Conservation (phyloP, 805 yeast species). For the Alloascoidea africana region DNA sequence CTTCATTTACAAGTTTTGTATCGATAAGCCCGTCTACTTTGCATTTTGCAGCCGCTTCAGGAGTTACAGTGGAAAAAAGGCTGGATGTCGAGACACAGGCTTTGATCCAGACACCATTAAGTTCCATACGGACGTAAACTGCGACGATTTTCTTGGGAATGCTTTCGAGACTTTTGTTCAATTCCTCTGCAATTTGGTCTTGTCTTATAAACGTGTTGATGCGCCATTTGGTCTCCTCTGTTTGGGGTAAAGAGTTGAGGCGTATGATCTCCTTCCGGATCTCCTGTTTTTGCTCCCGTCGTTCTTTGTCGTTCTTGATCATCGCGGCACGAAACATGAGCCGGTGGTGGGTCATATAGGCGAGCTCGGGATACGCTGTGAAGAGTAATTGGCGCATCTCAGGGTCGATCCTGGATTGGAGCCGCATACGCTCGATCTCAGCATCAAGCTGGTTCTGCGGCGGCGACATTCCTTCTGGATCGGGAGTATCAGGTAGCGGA, state of each 20-base stretch:
- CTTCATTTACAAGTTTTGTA: neutral
- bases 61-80: neutral
- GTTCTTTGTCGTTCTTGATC: neutral
- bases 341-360: neutral
- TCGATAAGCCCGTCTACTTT: neutral
- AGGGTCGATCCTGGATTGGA: neutral
- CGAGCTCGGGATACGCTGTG: neutral
- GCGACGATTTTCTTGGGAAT: constrained; percentile 1
- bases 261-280: neutral
- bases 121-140: neutral
- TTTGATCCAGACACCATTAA: neutral
- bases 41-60: neutral
- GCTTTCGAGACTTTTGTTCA: neutral
- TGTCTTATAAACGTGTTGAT: neutral
- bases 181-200: neutral
- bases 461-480: neutral
- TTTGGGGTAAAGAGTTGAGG: neutral
- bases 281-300: neutral
- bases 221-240: neutral
- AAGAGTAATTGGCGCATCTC: neutral
- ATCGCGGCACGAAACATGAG: neutral
- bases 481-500: neutral
- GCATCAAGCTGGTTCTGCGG: constrained; percentile 1
- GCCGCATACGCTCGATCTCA: neutral
- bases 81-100: neutral